Conservation (phyloP, 345 rosid genomes). For the Populus tremula region DNA sequence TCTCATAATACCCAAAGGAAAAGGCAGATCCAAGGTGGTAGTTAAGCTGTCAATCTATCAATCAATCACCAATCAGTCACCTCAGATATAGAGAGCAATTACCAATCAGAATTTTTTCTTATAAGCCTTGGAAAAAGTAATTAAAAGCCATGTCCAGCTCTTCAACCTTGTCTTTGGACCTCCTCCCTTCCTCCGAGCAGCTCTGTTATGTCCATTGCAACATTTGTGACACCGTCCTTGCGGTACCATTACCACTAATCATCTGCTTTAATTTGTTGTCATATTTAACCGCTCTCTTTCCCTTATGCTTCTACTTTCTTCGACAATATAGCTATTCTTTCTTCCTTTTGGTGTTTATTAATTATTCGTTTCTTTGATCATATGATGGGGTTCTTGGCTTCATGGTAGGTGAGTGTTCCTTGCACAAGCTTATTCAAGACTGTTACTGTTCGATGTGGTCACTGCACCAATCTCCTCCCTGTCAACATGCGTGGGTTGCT, state of each 20-base stretch:
- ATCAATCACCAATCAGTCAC: conserved; percentile 23
- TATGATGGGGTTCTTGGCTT: neutral
- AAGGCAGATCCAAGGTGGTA: conserved; percentile 49
- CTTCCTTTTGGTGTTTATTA: neutral
- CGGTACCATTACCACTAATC: conserved; percentile 38
- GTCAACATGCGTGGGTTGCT: conserved; percentile 74
- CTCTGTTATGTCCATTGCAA: conserved; percentile 99
- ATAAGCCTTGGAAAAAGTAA: conserved; percentile 22
- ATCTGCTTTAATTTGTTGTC: neutral
- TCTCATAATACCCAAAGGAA: conserved; percentile 14
- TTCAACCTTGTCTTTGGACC: conserved; percentile 38
- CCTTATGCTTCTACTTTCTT: neutral
- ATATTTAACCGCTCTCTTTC: neutral
- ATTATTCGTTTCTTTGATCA: neutral
- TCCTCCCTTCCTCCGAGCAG: conserved; percentile 61
- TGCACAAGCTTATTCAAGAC: conserved; percentile 92
- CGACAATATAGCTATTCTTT: neutral
- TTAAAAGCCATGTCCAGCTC: conserved; percentile 36
- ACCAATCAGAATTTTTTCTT: conserved; percentile 18
- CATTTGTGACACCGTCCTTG: conserved; percentile 90
- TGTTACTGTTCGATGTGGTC: conserved; percentile 94
- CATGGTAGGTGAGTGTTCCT: conserved; percentile 85
- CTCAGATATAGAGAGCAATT: conserved; percentile 14
- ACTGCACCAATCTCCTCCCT: conserved; percentile 89
- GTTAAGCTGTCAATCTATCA: conserved; percentile 56